Conservation (phyloP, 2,329 filamentous ascomycete species). For the Beauveria australis region DNA sequence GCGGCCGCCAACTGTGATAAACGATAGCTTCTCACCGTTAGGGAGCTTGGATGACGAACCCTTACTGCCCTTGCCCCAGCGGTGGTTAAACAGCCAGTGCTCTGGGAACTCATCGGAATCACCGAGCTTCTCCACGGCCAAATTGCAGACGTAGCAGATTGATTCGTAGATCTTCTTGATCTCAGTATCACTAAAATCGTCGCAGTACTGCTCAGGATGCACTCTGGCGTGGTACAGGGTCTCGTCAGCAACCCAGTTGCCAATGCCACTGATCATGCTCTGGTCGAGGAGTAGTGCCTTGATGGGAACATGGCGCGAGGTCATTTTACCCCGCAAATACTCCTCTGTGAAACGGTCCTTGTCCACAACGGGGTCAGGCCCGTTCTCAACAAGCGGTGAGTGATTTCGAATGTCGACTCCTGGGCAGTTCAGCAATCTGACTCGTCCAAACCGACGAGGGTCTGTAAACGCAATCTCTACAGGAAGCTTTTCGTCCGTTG, state of each 20-base stretch:
- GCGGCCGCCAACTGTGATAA: conserved; percentile 80
- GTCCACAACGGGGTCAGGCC: conserved; percentile 85
- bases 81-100: conserved; percentile 80
- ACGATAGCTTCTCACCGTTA: conserved; percentile 75
- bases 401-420: conserved; percentile 66
- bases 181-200: conserved; percentile 67
- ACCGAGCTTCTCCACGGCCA: conserved; percentile 67
- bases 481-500: conserved; percentile 46
- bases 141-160: conserved; percentile 71
- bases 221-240: conserved; percentile 81
- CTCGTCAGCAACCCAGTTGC: conserved; percentile 97
- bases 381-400: conserved; percentile 80
- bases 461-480: conserved; percentile 76
- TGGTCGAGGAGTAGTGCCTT: conserved; percentile 88
- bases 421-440: conserved; percentile 74
- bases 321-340: conserved; percentile 66
- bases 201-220: conserved; percentile 88
- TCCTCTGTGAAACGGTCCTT: conserved; percentile 65
- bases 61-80: conserved; percentile 88
- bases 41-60: conserved; percentile 59
- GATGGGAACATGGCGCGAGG: conserved; percentile 71
- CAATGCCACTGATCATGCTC: conserved; percentile 79
- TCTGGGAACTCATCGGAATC: conserved; percentile 80
- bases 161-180: conserved; percentile 63
- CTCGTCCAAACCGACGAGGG: conserved; percentile 65